Conservation (phyloP, 1,284 basidiomycete species). For the Rhizoctonia solani region DNA sequence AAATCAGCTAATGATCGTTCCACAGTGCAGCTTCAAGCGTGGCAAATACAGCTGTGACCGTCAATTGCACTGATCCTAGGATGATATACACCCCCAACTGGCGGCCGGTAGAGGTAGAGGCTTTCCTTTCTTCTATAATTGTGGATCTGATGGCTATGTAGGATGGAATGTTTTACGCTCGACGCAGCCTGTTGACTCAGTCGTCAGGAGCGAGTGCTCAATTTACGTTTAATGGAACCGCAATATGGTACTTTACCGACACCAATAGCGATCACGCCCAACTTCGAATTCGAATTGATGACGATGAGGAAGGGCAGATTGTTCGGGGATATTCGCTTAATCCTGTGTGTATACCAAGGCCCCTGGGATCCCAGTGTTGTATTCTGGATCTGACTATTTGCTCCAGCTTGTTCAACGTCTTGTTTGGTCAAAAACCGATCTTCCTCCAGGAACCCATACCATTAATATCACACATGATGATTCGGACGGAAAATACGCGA, state of each 20-base stretch:
- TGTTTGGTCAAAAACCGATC: constrained; percentile 2
- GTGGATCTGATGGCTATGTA: not conserved
- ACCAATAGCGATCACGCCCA: not conserved
- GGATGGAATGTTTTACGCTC: constrained; percentile 18
- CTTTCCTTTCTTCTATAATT: not conserved
- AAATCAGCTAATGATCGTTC: not conserved
- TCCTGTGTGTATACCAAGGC: constrained; percentile 12
- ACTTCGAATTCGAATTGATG: constrained; percentile 7
- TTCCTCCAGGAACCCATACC: constrained; percentile 11
- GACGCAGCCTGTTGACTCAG: constrained; percentile 9
- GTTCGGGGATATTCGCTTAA: constrained; percentile 9
- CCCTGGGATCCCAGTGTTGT: not conserved
- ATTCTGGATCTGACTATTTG: not conserved
- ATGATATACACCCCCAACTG: constrained; percentile 4
- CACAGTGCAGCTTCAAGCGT: constrained; percentile 14
- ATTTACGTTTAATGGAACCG: constrained; percentile 13
- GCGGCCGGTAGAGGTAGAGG: not conserved
- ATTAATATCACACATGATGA: constrained; percentile 26
- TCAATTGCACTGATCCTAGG: not conserved
- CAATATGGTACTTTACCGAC: constrained; percentile 25
- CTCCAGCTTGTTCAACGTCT: constrained; percentile 9
- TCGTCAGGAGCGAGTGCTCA: constrained; percentile 11
- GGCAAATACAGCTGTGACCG: not conserved
- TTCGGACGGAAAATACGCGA: constrained; percentile 8
- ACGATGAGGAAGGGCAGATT: constrained; percentile 8